Evolutionary conservation across 306 rosid species (phyloP).

Genomic region (Spatholobus suberectus): DNA sequence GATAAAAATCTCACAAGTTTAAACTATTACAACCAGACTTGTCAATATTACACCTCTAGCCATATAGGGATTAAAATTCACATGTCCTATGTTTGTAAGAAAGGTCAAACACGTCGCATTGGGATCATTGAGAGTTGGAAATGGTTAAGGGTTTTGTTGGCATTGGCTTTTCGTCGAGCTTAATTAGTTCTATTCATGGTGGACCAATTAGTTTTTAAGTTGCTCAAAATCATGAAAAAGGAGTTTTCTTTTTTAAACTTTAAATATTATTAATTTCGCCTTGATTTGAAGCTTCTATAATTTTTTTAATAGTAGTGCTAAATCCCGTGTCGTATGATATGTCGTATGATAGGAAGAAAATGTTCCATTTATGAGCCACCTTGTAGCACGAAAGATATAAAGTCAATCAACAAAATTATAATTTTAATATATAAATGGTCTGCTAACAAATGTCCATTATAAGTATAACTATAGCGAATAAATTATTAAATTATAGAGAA

Average conservation of each 20-base stretch:
- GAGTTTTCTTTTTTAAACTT: too few species aligned
- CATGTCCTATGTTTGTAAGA: too few species aligned
- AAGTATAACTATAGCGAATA: neutral
- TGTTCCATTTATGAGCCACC: neutral
- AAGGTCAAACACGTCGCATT: too few species aligned
- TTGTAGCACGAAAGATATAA: constrained; percentile 9
- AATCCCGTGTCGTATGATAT: neutral
- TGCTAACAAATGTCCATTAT: neutral
- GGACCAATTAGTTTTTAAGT: neutral
- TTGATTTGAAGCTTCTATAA: neutral
- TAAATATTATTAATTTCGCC: neutral
- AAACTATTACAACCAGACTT: too few species aligned
- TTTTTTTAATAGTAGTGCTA: neutral
- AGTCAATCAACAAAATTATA: constrained; percentile 2
- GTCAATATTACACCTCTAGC: too few species aligned
- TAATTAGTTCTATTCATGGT: neutral
- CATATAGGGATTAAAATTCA: too few species aligned
- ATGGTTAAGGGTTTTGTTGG: neutral
- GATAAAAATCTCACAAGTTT: too few species aligned
- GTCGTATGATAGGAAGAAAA: neutral
- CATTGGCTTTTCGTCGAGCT: neutral
- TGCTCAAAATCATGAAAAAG: neutral
- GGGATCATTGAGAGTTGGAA: too few species aligned
- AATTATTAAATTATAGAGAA: neutral
- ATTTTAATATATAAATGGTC: neutral